Evolutionary conservation across 148 eudicot genomes (phyloP), one percentile per base, ranked within the genome.

Genomic region (Cornus florida): DNA sequence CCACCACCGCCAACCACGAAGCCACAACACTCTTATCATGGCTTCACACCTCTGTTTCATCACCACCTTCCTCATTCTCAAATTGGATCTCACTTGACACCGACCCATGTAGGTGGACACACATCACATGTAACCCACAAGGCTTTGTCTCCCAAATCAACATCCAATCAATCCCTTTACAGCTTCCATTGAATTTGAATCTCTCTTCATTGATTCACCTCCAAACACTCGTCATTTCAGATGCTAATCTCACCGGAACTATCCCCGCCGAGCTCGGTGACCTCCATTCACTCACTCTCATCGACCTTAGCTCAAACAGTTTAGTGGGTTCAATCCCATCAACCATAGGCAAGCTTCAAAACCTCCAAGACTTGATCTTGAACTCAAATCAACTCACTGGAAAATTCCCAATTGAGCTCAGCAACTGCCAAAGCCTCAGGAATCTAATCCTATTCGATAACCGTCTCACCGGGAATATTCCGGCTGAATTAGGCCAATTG

Each of bases 371-470:
- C 39, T 86, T 91, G 75, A 48, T 81, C 31, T 75, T 91, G 74
- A 87, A 87, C 83, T 87, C 94, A 17, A 91, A 91, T 70, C 88
- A 84, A n/a, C 81, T 91, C 59, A 84, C 89, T 19, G 92, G 94
- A 10, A 67, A 66, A 39, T 87, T 87, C 79, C 94, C 92, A 72
- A 17, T 28, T 64, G 85, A 87, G 77, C 7, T 90, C 20, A 74
- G 87, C 72, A 75, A 66, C 10, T 90, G 93, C 74, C 70, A 28
- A 5, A 81, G 73, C 57, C 80, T 90, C 48, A 82, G 24, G 48
- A 90, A 79, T 67, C 82, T 90, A 48, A 22, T 83, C 0, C 10
- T 90, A 2, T 89, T 84, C 73, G 94, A 89, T 74, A 91, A 91
- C 77, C 82, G 80, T 20, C 82, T 89, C 8, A 57, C 70, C 31